These are phyloP conservation scores for Fusarium piperis DNA, from an alignment of 2,329 filamentous ascomycete genomes.

Conservation along the genomic window DNA sequence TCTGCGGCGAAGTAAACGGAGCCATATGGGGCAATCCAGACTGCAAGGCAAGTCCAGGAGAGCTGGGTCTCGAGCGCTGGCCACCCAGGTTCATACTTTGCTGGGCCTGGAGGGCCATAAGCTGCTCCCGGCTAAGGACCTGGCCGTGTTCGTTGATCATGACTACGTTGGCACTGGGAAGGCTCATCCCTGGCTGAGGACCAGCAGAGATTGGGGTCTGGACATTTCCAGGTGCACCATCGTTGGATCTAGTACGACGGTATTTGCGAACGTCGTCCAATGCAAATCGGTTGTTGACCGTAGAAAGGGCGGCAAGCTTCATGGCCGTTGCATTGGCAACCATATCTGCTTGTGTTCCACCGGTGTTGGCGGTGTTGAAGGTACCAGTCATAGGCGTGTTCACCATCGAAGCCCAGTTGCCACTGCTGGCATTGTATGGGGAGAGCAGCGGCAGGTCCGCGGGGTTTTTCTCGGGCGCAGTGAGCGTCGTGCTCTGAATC, in stretches of 20 bases:
- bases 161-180: slow-evolving; percentile 81
- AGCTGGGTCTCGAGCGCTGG: slow-evolving; percentile 86
- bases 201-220: slow-evolving; percentile 75
- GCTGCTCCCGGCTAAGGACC: slow-evolving; percentile 83
- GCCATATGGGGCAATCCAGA: slow-evolving; percentile 69
- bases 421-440: slow-evolving; percentile 80
- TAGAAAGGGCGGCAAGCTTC: slow-evolving; percentile 96
- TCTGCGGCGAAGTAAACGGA: slow-evolving; percentile 86
- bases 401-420: slow-evolving; percentile 98
- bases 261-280: slow-evolving; percentile 97
- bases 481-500: slow-evolving; percentile 86
- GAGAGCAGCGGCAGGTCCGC: slow-evolving; percentile 86
- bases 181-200: slow-evolving; percentile 63
- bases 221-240: slow-evolving; percentile 69
- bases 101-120: slow-evolving; percentile 81
- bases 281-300: slow-evolving; percentile 97
- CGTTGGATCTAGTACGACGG: slow-evolving; percentile 88
- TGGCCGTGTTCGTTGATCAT: slow-evolving; percentile 97
- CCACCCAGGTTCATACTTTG: slow-evolving; percentile 68
- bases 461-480: slow-evolving; percentile 71
- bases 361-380: slow-evolving; percentile 69
- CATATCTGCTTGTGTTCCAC: slow-evolving; percentile 88
- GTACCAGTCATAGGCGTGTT: slow-evolving; percentile 95
- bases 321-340: slow-evolving; percentile 98
- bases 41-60: slow-evolving; percentile 87